Evolutionary conservation across 192 early-diverging fungal genomes (phyloP).

Genomic region (Dissophora globulifera): DNA sequence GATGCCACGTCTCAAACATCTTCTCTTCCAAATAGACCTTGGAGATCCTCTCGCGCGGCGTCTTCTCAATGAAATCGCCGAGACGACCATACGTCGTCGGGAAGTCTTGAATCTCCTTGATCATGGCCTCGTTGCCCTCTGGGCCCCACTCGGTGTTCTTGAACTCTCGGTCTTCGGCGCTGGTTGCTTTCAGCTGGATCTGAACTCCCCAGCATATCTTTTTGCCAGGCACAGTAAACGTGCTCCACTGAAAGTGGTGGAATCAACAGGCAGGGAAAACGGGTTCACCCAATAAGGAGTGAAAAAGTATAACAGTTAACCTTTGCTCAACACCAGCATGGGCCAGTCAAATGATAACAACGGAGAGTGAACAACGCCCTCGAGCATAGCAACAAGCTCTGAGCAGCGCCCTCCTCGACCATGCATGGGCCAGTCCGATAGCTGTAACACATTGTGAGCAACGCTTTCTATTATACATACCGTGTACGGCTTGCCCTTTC

Average conservation of each 20-base stretch:
- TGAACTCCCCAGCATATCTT: constrained; percentile 22
- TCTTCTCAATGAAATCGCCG: constrained; percentile 16
- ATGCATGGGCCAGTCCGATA: no score
- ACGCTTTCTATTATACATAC: no score
- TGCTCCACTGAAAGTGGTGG: constrained; percentile 22
- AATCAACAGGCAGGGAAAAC: no score
- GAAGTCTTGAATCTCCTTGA: constrained; percentile 13
- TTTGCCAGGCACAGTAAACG: constrained; percentile 26
- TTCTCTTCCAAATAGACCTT: constrained; percentile 40
- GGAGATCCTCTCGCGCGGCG: constrained; percentile 22
- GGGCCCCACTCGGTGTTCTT: constrained; percentile 22
- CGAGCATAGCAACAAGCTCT: no score
- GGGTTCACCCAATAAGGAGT: no score
- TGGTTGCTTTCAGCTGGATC: background rate
- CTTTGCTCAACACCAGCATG: no score
- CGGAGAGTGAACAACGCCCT: no score
- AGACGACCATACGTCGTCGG: constrained; percentile 12
- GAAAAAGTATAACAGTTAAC: no score
- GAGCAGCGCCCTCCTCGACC: no score
- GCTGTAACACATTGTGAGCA: no score
- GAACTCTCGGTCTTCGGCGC: constrained; percentile 6
- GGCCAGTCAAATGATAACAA: no score
- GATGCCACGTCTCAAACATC: constrained; percentile 32
- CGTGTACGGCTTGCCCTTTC: constrained; percentile 15
- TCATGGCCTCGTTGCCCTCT: constrained; percentile 15